Evolutionary conservation across 2,329 filamentous ascomycete species (phyloP).

Genomic region (Grosmannia huntii): DNA sequence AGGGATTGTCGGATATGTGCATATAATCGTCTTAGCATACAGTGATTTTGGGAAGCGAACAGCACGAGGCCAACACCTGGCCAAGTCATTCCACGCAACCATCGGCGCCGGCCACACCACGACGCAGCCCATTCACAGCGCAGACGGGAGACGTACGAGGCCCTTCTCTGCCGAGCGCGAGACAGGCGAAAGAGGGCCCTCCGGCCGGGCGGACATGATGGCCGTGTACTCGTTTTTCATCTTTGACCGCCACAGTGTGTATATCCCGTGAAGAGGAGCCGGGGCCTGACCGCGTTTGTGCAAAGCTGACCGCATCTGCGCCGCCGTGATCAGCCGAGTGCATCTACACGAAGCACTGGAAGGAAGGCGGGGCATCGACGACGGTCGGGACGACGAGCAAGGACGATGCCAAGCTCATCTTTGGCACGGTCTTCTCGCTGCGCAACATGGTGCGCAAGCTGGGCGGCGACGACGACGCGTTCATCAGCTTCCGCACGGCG

Average conservation of each 20-base stretch:
- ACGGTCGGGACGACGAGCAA: conserved; percentile 17
- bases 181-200: neutral
- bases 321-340: conserved; percentile 62
- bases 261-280: too few species aligned
- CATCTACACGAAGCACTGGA: conserved; percentile 88
- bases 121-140: neutral
- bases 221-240: conserved; percentile 97
- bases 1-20: neutral
- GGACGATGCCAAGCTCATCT: conserved; percentile 93
- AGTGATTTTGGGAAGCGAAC: neutral
- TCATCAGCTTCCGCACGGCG: conserved; percentile 83
- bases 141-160: neutral
- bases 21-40: neutral
- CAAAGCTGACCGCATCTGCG: neutral
- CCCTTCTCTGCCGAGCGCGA: neutral
- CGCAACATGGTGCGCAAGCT: conserved; percentile 95
- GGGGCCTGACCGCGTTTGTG: too few species aligned
- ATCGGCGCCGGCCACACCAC: neutral
- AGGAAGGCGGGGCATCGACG: conserved; percentile 25
- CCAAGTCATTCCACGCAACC: neutral
- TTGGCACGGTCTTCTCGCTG: conserved; percentile 90
- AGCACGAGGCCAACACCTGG: neutral
- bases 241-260: conserved; percentile 91
- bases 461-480: conserved; percentile 85
- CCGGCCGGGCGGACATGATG: conserved; percentile 45